phyloP scores from a whole-genome alignment of 805 yeast genomes.

The Ogataea siamensis region DNA sequence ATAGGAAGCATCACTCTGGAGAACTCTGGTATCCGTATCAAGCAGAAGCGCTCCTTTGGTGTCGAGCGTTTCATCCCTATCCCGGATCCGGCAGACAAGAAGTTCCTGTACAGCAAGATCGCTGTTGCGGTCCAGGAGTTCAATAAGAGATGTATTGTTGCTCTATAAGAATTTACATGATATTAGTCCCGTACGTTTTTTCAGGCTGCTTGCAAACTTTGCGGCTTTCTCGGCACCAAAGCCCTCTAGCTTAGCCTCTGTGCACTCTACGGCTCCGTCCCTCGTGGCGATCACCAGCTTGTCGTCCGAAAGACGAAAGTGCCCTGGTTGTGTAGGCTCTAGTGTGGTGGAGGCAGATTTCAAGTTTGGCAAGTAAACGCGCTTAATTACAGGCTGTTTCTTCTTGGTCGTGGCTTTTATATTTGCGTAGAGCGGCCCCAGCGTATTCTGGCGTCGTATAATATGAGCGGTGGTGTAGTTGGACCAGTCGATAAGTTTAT shows the following conservation, averaged over 20 bases:
- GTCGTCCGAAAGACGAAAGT: conserved; percentile 23
- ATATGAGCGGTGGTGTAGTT: conserved; percentile 37
- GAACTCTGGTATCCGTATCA: conserved; percentile 72
- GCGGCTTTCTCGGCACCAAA: conserved; percentile 44
- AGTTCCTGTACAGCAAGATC: conserved; percentile 67
- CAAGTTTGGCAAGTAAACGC: conserved; percentile 50
- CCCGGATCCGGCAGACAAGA: conserved; percentile 61
- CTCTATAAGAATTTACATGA: conserved; percentile 6
- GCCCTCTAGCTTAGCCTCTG: conserved; percentile 52
- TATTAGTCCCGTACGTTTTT: conserved; percentile 43
- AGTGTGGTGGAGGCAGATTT: conserved; percentile 3
- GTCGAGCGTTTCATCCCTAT: conserved; percentile 68
- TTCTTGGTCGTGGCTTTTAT: conserved; percentile 34
- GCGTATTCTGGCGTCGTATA: conserved; percentile 43
- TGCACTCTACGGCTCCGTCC: conserved; percentile 41
- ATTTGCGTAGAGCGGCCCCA: conserved; percentile 56
- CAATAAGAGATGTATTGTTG: conserved; percentile 49
- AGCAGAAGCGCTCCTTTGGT: conserved; percentile 42
- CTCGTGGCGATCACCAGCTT: conserved; percentile 41
- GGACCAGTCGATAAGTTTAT: conserved; percentile 49
- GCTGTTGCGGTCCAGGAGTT: conserved; percentile 78
- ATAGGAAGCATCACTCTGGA: conserved; percentile 74
- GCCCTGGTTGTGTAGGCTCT: conserved; percentile 21
- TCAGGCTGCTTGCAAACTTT: conserved; percentile 42
- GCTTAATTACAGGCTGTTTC: conserved; percentile 19